Evolutionary conservation across 164 flowering plant genomes (phyloP).

Genomic region (Nelumbo lutea): DNA sequence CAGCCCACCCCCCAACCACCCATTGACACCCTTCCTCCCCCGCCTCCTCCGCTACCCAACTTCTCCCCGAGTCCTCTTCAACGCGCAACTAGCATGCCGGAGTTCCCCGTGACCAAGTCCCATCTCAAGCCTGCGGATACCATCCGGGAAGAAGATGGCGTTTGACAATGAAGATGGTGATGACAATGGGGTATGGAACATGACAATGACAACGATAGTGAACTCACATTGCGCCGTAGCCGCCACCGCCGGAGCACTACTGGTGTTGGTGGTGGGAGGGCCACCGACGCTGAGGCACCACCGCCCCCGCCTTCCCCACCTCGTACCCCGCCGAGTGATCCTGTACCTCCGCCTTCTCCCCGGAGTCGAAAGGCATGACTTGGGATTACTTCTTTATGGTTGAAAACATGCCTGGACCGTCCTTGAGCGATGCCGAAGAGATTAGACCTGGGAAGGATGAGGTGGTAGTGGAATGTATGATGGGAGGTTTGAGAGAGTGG

Average conservation of each 20-base stretch:
- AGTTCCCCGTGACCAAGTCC: not conserved
- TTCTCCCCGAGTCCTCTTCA: slow-evolving; percentile 18
- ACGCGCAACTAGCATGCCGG: not conserved
- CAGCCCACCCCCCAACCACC: not conserved
- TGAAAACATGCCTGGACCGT: slow-evolving; percentile 42
- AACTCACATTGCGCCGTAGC: not conserved
- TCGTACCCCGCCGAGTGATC: slow-evolving; percentile 16
- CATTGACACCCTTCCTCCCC: slow-evolving; percentile 6
- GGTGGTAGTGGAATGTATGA: slow-evolving; percentile 11
- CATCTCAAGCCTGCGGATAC: not conserved
- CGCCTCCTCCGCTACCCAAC: slow-evolving; percentile 15
- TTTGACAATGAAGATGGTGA: not conserved
- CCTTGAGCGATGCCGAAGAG: slow-evolving; percentile 36
- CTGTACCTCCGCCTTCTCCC: slow-evolving; percentile 25
- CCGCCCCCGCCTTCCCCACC: slow-evolving; percentile 27
- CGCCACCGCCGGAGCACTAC: not conserved
- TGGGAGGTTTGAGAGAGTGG: slow-evolving; percentile 9
- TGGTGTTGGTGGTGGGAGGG: not conserved
- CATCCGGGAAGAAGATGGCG: not conserved
- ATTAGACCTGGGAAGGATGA: slow-evolving; percentile 10
- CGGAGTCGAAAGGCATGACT: slow-evolving; percentile 6
- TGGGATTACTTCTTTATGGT: slow-evolving; percentile 39
- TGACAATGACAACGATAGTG: not conserved
- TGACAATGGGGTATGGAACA: not conserved
- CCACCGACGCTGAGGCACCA: not conserved